Conservation (phyloP, 441 rosid species). For the Manihot esculenta region DNA sequence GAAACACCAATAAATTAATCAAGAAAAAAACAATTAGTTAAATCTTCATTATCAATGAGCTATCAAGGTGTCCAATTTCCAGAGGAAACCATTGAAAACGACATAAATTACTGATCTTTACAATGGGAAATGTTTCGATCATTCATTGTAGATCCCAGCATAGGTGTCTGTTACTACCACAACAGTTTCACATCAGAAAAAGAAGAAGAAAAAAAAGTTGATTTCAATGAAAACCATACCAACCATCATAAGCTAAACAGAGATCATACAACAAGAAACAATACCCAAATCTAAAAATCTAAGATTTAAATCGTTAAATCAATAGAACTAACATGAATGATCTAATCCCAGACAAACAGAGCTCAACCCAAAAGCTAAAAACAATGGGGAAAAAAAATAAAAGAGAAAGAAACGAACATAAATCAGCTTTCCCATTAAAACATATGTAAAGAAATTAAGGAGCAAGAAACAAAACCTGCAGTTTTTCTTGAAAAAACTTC, state of each 20-base stretch:
- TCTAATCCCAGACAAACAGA: conserved; percentile 5
- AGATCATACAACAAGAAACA: conserved; percentile 8
- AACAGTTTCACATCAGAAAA: neutral
- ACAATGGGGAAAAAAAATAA: too few relatives aligned
- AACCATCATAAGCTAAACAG: neutral
- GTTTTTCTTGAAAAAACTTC: neutral
- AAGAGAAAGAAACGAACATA: neutral
- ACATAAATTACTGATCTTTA: conserved; percentile 5
- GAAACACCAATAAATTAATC: conserved; percentile 22
- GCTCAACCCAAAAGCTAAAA: neutral
- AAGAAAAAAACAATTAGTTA: conserved; percentile 19
- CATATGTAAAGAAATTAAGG: neutral
- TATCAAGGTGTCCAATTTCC: conserved; percentile 11
- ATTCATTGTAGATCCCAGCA: conserved; percentile 1
- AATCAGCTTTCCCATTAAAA: neutral
- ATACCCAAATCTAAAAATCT: conserved; percentile 18
- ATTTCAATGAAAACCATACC: neutral
- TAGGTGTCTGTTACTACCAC: neutral
- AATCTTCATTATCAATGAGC: conserved; percentile 23
- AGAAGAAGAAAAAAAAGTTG: too few relatives aligned
- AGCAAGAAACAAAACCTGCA: conserved; percentile 8
- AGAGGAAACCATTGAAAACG: conserved; percentile 17
- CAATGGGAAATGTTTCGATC: neutral
- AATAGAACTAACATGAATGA: neutral
- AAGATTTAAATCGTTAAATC: conserved; percentile 16